phyloP scores from a whole-genome alignment of 1,139 yeast genomes.

The Tardiomyces depauwii region DNA sequence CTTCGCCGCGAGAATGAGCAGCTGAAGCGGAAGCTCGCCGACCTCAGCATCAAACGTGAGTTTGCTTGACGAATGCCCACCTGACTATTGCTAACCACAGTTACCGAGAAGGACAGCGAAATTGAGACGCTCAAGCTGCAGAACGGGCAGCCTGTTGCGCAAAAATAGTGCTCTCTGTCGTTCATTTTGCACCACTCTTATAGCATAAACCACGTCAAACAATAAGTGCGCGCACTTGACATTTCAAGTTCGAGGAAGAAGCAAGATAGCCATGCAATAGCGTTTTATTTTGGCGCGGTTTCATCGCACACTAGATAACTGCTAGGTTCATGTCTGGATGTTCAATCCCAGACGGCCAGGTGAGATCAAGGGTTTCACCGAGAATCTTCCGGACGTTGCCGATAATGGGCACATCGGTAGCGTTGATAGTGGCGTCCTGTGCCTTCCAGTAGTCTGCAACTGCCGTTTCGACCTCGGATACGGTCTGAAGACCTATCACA shows the following conservation, averaged over 20 bases:
- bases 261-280: not conserved
- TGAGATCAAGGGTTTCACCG: slow-evolving; percentile 46
- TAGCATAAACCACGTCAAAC: no score
- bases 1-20: slow-evolving; percentile 23
- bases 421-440: slow-evolving; percentile 29
- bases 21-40: slow-evolving; percentile 22
- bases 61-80: not conserved
- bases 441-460: slow-evolving; percentile 45
- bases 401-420: slow-evolving; percentile 20
- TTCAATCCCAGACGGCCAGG: slow-evolving; percentile 62
- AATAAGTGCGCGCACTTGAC: no score
- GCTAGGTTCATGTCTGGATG: slow-evolving; percentile 20
- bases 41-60: slow-evolving; percentile 19
- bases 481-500: slow-evolving; percentile 62
- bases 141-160: not conserved
- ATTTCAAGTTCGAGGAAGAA: no score
- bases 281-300: not conserved
- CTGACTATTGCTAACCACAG: slow-evolving; percentile 4
- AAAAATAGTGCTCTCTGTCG: not conserved
- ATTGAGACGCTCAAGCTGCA: slow-evolving; percentile 14
- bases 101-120: slow-evolving; percentile 22
- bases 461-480: slow-evolving; percentile 54
- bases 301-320: no score
- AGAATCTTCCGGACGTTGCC: slow-evolving; percentile 35
- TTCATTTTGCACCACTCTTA: no score